Base-by-base conservation (phyloP, 2,329 filamentous ascomycete species). In the Colletotrichum agaves region DNA sequence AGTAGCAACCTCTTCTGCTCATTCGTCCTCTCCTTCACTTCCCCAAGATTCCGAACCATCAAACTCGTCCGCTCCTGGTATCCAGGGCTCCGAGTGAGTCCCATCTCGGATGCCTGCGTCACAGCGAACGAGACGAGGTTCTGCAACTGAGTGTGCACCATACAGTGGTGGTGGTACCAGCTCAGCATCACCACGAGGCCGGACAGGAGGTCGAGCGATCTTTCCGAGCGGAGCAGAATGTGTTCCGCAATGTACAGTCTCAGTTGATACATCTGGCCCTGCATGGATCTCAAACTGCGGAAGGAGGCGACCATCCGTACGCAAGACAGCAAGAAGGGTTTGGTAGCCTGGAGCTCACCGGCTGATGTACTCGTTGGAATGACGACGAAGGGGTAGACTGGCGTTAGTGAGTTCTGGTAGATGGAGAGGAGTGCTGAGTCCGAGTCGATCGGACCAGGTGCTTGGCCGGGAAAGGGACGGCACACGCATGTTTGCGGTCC, bases 141-240 rank as follows among this genome's bases (percentile, higher is more conserved):
- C 71, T 82, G 82, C 19, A 88, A 72, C 67, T 87, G 85, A 1
- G 81, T 78, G 61, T 87, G 85, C 73, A 83, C 78, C 70, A 85
- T 79, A 72, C 84, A 87, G 73, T 87, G 84, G 57, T 86, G 83
- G 55, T 87, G 84, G 63, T 86, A 85, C 78, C 80, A 87, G 0
- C 80, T 80, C 4, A 84, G 69, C 41, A 86, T 79, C 0, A 86
- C 78, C 8, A 87, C 72, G 6, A 87, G 80, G 0, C 83, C 82
- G 63, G 83, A 78, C 0, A 87, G 73, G 3, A 86, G 72, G 64
- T 87, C 85, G n/a, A 87, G 70, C 0, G 84, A 86, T 12, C 83
- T 75, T 58, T 85, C 82, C 0, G 83, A 84, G 2, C 82, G 78
- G 61, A 86, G 78, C n/a, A 87, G 75, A 77, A 86, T 80, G 62